A percentile compares a stretch with the other conserved stretches of the same genome.
phyloP scores from a whole-genome alignment of 306 rosid genomes.

The cucumber (Cucumis sativus) region DNA sequence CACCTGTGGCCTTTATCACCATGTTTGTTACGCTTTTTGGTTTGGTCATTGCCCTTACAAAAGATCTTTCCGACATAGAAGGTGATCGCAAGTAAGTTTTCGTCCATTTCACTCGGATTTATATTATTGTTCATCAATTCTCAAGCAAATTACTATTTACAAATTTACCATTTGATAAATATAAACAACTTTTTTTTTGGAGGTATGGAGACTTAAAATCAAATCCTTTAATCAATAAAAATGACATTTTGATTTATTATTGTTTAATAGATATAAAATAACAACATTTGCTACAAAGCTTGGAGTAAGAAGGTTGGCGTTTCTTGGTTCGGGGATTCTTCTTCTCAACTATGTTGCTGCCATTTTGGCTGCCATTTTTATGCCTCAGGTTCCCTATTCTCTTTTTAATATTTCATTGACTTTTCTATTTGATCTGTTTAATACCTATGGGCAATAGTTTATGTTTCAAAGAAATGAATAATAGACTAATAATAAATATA shows the following conservation, averaged over 20 bases:
- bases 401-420: no score
- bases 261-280: conserved; percentile 53
- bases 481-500: no score
- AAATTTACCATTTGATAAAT: no score
- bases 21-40: conserved; percentile 78
- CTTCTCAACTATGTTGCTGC: conserved; percentile 63
- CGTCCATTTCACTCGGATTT: neutral
- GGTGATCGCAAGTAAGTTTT: conserved; percentile 72
- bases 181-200: neutral
- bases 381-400: conserved; percentile 42
- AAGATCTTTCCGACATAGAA: conserved; percentile 94
- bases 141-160: neutral
- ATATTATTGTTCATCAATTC: neutral
- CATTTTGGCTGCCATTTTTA: conserved; percentile 52
- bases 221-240: no score
- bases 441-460: no score
- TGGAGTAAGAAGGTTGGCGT: conserved; percentile 79
- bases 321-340: conserved; percentile 84
- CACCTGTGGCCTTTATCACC: conserved; percentile 76
- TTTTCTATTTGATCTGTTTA: no score
- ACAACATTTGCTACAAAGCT: conserved; percentile 86
- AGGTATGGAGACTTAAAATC: no score
- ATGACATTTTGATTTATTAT: no score
- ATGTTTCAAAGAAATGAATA: no score
- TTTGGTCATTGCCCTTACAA: conserved; percentile 84